A percentile compares a stretch with the other conserved stretches of the same genome.
phyloP scores from a whole-genome alignment of 2,329 filamentous ascomycete genomes.

The Waltergamsia citrina region DNA sequence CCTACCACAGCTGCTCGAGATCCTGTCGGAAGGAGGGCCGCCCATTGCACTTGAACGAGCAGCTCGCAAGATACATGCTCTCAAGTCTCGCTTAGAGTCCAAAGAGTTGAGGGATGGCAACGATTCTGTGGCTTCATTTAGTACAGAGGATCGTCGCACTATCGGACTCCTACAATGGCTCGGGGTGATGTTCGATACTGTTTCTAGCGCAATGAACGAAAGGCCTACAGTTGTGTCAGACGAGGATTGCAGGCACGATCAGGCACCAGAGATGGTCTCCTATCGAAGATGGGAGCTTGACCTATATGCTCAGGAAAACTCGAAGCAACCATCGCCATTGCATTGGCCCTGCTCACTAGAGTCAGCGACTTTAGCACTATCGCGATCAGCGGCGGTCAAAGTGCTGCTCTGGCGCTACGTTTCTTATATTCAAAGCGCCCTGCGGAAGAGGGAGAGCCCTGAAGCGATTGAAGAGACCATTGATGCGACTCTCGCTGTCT shows the following conservation, averaged over 20 bases:
- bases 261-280: slow-evolving; percentile 5
- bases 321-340: slow-evolving; percentile 13
- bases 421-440: slow-evolving; percentile 41
- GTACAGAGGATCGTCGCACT: slow-evolving; percentile 24
- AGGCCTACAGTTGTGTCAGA: slow-evolving; percentile 25
- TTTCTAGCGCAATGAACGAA: slow-evolving; percentile 42
- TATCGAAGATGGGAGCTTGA: slow-evolving; percentile 19
- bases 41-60: slow-evolving; percentile 23
- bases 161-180: slow-evolving; percentile 48
- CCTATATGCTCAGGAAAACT: slow-evolving; percentile 21
- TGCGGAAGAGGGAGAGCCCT: slow-evolving; percentile 26
- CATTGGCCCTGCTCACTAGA: slow-evolving; percentile 47
- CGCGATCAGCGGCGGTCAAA: slow-evolving; percentile 46
- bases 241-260: slow-evolving; percentile 27
- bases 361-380: slow-evolving; percentile 36
- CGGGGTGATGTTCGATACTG: slow-evolving; percentile 48
- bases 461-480: slow-evolving; percentile 37
- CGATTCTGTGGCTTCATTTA: neutral
- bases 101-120: slow-evolving; percentile 8
- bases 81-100: slow-evolving; percentile 23
- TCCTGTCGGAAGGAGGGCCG: slow-evolving; percentile 16
- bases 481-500: slow-evolving; percentile 34
- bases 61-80: slow-evolving; percentile 25
- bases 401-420: slow-evolving; percentile 48
- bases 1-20: slow-evolving; percentile 19